A percentile compares a stretch with the other conserved stretches of the same genome.
phyloP scores from a whole-genome alignment of 306 rosid genomes.

The Ochetophila trinervis region DNA sequence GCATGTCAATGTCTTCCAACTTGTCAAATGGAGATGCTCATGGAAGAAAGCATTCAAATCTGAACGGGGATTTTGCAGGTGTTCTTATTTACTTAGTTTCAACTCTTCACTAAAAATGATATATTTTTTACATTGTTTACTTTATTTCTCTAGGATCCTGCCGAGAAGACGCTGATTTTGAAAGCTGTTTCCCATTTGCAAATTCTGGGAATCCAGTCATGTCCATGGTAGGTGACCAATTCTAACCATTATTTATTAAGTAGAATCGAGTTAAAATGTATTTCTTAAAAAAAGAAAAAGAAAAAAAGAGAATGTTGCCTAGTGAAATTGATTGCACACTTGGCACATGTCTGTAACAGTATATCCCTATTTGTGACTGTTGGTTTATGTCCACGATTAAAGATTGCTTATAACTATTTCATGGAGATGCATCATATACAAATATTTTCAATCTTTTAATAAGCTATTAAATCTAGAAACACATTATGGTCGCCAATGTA shows the following conservation, averaged over 20 bases:
- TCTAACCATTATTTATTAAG: constrained; percentile 13
- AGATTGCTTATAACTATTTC: no score
- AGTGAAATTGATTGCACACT: neutral
- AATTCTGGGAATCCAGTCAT: constrained; percentile 97
- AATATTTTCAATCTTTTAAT: no score
- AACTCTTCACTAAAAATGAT: constrained; percentile 18
- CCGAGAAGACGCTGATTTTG: constrained; percentile 52
- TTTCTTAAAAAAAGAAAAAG: neutral
- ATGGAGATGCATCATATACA: no score
- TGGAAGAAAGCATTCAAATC: constrained; percentile 43
- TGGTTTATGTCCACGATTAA: no score
- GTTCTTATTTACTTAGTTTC: constrained; percentile 26
- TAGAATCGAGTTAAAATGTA: neutral
- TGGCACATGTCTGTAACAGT: no score
- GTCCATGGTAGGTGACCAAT: constrained; percentile 78
- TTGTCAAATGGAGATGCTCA: constrained; percentile 39
- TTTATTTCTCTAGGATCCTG: constrained; percentile 43
- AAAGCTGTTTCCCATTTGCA: constrained; percentile 75
- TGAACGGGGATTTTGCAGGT: constrained; percentile 79
- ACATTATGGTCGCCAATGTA: no score
- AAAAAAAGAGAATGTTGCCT: neutral
- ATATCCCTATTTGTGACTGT: no score
- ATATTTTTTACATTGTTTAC: constrained; percentile 29
- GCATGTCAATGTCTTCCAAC: constrained; percentile 47
- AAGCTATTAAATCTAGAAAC: no score